A percentile compares a stretch with the other conserved stretches of the same genome.
These are phyloP conservation scores for Phytophthora hibernalis DNA, from an alignment of 352 stramenopile species.

Conservation along the genomic window DNA sequence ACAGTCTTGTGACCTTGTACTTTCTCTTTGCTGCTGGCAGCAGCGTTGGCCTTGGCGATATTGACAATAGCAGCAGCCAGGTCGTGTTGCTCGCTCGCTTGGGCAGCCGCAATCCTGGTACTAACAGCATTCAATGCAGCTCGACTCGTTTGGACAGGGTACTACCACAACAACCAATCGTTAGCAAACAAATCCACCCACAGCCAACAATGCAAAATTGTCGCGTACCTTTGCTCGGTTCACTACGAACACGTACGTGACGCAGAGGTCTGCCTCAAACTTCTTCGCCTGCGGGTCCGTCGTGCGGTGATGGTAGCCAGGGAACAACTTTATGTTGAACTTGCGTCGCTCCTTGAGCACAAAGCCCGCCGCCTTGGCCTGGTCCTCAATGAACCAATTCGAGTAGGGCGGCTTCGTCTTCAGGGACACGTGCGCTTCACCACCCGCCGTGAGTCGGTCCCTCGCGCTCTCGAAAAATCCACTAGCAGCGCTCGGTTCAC, in stretches of 20 bases:
- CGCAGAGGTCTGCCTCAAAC: constrained; percentile 84
- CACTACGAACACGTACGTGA: constrained; percentile 89
- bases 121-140: constrained; percentile 24
- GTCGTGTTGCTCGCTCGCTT: constrained; percentile 33
- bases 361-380: constrained; percentile 72
- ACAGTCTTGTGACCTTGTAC: neutral
- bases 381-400: too few relatives aligned
- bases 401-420: too few relatives aligned
- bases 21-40: constrained; percentile 10
- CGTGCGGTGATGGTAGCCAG: constrained; percentile 89
- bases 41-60: constrained; percentile 31
- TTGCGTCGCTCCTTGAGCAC: constrained; percentile 79
- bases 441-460: too few relatives aligned
- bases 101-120: constrained; percentile 17
- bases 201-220: neutral
- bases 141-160: constrained; percentile 43
- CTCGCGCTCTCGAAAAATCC: too few relatives aligned
- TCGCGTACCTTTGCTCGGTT: constrained; percentile 71
- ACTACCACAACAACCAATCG: constrained; percentile 16
- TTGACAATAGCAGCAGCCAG: constrained; percentile 40
- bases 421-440: too few relatives aligned
- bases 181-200: constrained; percentile 7
- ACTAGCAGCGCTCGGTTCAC: too few relatives aligned
- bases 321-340: constrained; percentile 79
- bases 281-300: constrained; percentile 87